Evolutionary conservation across 805 yeast genomes (phyloP), one percentile per base, ranked within the genome.

Genomic region (Jamesozyma gamospora): DNA sequence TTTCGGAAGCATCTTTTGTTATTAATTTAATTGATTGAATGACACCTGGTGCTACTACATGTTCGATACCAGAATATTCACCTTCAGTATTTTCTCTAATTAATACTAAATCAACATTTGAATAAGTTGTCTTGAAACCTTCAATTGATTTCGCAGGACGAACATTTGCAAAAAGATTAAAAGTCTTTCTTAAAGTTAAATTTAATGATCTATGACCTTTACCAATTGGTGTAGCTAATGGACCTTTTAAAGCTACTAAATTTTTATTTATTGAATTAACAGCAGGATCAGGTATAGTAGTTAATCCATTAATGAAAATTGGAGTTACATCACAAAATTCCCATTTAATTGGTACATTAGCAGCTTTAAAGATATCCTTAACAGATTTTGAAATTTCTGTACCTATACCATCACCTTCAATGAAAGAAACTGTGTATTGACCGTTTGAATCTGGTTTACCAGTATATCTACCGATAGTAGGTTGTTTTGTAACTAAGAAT

Each of bases 51-150:
- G 87, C 94, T 50, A 92, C 87, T 49, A 86, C 82, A 73, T 92
- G 98, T 74, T 92, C 98, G 55, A 92, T 88, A 70, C 98, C 98
- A 26, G 96, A 88, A 73, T 90, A 90, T 71, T 90, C 98, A 74
- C 98, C 98, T 69, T 92, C 97, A 50, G 98, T 90, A 79, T 92
- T 92, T 72, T 92, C 98, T 77, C 98, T 87, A 65, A 92, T 88
- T 57, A 92, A 73, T 28, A 90, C 96, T 48, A 95, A 82, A 69
- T 92, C 94, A 49, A 92, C 97, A 63, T 83, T 74, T 51, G 71
- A 72, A 49, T 67, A 67, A 25, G 70, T 94, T 45, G 97, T 92
- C 66, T 87, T 75, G 78, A 76, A 88, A 60, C 98, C 98, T 47
- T 75, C 82, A 52, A 92, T 77, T 44, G 94, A 82, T 69, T 83